These are phyloP conservation scores for Quercus wislizeni DNA, from an alignment of 306 rosid species.

Conservation along the genomic window DNA sequence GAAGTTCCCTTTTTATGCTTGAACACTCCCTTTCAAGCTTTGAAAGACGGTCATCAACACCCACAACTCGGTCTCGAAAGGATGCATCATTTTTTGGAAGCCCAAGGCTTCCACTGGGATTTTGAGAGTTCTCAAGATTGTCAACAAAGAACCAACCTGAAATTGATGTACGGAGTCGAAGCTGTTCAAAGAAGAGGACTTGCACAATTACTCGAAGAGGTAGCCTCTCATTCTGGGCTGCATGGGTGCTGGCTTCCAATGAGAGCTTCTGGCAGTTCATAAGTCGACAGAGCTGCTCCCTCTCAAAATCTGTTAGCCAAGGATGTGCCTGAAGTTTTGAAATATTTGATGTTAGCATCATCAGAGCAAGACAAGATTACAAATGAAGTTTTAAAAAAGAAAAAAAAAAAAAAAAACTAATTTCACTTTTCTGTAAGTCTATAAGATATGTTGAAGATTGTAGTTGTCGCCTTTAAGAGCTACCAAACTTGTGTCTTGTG, in stretches of 20 bases:
- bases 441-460: neutral
- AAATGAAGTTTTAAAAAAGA: neutral
- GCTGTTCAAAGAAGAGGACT: conserved; percentile 83
- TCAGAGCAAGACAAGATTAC: neutral
- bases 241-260: conserved; percentile 81
- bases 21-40: conserved; percentile 81
- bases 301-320: conserved; percentile 76
- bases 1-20: conserved; percentile 59
- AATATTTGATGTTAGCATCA: conserved; percentile 15
- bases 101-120: conserved; percentile 42
- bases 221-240: conserved; percentile 81
- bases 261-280: conserved; percentile 85
- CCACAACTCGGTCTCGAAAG: conserved; percentile 11
- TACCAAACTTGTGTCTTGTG: neutral
- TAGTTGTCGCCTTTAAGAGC: neutral
- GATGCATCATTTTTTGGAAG: conserved; percentile 32
- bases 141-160: conserved; percentile 83
- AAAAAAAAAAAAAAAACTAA: neutral
- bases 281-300: conserved; percentile 81
- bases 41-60: conserved; percentile 51
- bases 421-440: neutral
- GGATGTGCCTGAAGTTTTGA: conserved; percentile 69
- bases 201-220: conserved; percentile 81
- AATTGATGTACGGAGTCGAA: conserved; percentile 80
- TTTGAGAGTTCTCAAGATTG: conserved; percentile 54